These are phyloP conservation scores for Trametes polyzona DNA, from an alignment of 1,284 basidiomycete species.

Conservation along the genomic window DNA sequence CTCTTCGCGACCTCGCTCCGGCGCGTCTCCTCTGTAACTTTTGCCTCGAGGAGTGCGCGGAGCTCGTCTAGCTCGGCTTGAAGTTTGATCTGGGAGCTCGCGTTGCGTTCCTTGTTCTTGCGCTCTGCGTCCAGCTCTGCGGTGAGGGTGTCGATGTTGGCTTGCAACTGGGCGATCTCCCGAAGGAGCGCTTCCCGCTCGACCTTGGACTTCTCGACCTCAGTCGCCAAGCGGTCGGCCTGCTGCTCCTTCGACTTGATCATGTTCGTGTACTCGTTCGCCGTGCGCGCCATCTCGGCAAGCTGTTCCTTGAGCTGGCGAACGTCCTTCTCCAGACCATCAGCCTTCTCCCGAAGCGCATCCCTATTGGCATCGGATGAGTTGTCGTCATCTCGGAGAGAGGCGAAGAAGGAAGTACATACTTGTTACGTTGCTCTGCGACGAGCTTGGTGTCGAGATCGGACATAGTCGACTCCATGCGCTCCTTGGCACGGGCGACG, in stretches of 20 bases:
- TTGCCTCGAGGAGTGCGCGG: conserved; percentile 80
- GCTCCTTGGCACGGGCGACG: conserved; percentile 73
- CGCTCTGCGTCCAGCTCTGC: conserved; percentile 70
- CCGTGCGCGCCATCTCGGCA: conserved; percentile 75
- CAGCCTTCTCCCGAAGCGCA: conserved; percentile 58
- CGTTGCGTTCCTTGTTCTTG: conserved; percentile 60
- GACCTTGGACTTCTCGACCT: conserved; percentile 55
- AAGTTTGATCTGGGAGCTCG: conserved; percentile 59
- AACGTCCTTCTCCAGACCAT: conserved; percentile 66
- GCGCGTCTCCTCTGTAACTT: conserved; percentile 85
- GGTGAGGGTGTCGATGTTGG: conserved; percentile 69
- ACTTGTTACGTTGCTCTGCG: conserved; percentile 72
- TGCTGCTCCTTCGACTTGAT: conserved; percentile 83
- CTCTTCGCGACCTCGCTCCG: conserved; percentile 86
- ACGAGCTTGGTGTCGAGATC: conserved; percentile 80
- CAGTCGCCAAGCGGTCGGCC: conserved; percentile 59
- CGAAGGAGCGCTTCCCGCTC: conserved; percentile 60
- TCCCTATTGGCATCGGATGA: conserved; percentile 56
- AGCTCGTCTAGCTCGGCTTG: conserved; percentile 89
- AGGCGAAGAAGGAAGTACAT: conserved; percentile 33
- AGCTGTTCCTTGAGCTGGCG: conserved; percentile 81
- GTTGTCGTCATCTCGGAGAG: conserved; percentile 8
- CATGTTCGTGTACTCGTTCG: conserved; percentile 79
- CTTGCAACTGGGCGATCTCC: conserved; percentile 68
- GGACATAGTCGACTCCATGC: conserved; percentile 66